A percentile compares a stretch with the other conserved stretches of the same genome.
These are phyloP conservation scores for Ceratocystis eucalypticola DNA, from an alignment of 2,329 filamentous ascomycete species.

Conservation along the genomic window DNA sequence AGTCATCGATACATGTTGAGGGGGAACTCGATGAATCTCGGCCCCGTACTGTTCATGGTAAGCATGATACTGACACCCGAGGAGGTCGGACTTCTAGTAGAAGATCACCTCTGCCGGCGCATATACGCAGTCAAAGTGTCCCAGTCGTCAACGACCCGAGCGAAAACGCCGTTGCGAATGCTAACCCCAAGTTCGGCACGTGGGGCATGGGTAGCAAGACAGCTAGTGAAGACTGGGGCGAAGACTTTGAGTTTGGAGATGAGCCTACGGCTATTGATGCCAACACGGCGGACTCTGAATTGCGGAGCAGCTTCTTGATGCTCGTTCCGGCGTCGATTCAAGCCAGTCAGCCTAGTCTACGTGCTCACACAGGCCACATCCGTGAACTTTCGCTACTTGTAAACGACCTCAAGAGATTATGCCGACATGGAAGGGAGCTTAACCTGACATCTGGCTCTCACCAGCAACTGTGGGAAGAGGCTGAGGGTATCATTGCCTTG, in stretches of 20 bases:
- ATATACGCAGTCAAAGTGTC: constrained; percentile 70
- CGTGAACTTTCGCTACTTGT: constrained; percentile 69
- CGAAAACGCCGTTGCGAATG: constrained; percentile 27
- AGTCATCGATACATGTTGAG: constrained; percentile 50
- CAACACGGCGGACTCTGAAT: constrained; percentile 25
- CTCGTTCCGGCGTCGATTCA: constrained; percentile 68
- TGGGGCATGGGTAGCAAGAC: constrained; percentile 71
- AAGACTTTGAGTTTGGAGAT: constrained; percentile 65
- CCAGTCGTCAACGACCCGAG: constrained; percentile 53
- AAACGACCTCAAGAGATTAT: constrained; percentile 68
- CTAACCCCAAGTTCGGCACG: constrained; percentile 56
- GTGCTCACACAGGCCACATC: constrained; percentile 71
- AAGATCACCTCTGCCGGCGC: constrained; percentile 53
- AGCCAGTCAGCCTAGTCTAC: constrained; percentile 68
- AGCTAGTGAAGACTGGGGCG: constrained; percentile 77
- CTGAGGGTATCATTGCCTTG: constrained; percentile 76
- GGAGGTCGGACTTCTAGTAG: constrained; percentile 55
- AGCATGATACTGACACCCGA: constrained; percentile 56
- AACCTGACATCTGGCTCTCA: constrained; percentile 49
- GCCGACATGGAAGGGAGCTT: constrained; percentile 54
- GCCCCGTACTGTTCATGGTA: constrained; percentile 63
- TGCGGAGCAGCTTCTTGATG: constrained; percentile 35
- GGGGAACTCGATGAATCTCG: constrained; percentile 44
- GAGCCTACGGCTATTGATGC: constrained; percentile 29
- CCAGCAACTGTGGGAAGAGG: constrained; percentile 58